phyloP scores from a whole-genome alignment of 352 stramenopile genomes.

The Phytophthora fragariae region DNA sequence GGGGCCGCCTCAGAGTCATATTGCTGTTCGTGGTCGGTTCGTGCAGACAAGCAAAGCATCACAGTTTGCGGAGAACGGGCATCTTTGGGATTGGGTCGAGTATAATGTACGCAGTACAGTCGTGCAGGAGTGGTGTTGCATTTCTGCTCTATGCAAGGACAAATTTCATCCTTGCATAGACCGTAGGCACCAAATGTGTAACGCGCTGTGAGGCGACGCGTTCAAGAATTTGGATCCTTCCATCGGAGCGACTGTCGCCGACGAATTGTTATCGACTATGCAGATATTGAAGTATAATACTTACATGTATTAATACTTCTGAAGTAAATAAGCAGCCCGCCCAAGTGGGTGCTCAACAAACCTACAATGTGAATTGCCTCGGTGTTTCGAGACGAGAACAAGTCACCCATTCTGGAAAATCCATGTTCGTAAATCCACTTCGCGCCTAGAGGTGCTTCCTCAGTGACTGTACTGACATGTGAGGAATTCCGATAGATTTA shows the following conservation, averaged over 20 bases:
- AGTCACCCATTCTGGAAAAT: too few relatives aligned
- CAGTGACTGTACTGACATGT: too few relatives aligned
- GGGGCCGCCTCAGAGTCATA: not conserved
- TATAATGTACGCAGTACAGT: not conserved
- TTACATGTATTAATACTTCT: too few relatives aligned
- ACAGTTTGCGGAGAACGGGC: not conserved
- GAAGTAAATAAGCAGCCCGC: too few relatives aligned
- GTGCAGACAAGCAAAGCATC: not conserved
- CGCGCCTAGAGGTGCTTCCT: too few relatives aligned
- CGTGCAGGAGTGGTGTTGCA: not conserved
- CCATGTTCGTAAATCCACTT: too few relatives aligned
- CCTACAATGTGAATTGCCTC: too few relatives aligned
- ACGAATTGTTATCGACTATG: too few relatives aligned
- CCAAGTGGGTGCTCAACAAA: too few relatives aligned
- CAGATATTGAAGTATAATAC: too few relatives aligned
- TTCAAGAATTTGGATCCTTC: not conserved
- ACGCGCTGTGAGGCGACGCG: not conserved
- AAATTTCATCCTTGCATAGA: slow-evolving; percentile 1
- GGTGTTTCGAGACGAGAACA: too few relatives aligned
- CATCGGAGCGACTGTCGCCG: not conserved
- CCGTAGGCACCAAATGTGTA: not conserved
- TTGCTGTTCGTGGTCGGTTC: not conserved
- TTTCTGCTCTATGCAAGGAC: not conserved
- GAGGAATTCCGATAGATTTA: too few relatives aligned
- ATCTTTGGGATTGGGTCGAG: not conserved